Percentiles rank a stretch among this genome's conserved stretches.
Conservation (phyloP, 1,284 basidiomycete species). For the Pulchroboletus neoregius region DNA sequence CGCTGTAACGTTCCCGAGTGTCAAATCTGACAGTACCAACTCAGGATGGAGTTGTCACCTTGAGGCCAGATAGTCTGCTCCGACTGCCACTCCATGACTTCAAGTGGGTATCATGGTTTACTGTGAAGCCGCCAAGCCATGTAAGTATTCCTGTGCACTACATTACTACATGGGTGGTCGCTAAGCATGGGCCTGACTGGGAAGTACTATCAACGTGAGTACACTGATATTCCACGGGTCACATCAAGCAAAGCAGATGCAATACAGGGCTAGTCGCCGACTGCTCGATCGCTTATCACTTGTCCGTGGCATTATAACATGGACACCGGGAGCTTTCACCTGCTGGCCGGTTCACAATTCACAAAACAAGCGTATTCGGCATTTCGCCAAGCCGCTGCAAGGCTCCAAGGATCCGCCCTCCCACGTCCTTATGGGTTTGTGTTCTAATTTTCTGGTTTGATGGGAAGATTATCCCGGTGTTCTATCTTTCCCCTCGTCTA, state of each 20-base stretch:
- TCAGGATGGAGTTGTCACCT: no score
- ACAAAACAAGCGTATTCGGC: conserved; percentile 6
- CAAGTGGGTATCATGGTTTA: neutral
- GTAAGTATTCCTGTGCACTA: neutral
- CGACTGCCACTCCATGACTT: neutral
- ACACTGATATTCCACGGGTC: neutral
- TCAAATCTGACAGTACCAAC: no score
- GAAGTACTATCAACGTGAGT: neutral
- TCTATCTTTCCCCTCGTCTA: conserved; percentile 5
- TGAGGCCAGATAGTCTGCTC: neutral
- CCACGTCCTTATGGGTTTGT: conserved; percentile 25
- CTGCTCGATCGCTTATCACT: neutral
- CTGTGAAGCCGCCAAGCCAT: neutral
- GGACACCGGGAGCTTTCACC: neutral
- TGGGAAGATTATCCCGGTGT: conserved; percentile 19
- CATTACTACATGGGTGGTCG: neutral
- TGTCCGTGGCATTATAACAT: conserved; percentile 1
- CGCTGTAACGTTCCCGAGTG: no score
- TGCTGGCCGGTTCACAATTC: neutral
- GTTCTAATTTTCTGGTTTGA: conserved; percentile 21
- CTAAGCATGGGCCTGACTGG: neutral
- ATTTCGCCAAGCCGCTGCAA: conserved; percentile 10
- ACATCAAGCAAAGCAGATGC: neutral
- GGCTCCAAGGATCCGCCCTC: conserved; percentile 13
- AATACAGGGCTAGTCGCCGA: neutral